Evolutionary conservation across 2,329 filamentous ascomycete species (phyloP), one percentile per base, ranked within the genome.

Genomic region (Thielaviopsis euricoi): DNA sequence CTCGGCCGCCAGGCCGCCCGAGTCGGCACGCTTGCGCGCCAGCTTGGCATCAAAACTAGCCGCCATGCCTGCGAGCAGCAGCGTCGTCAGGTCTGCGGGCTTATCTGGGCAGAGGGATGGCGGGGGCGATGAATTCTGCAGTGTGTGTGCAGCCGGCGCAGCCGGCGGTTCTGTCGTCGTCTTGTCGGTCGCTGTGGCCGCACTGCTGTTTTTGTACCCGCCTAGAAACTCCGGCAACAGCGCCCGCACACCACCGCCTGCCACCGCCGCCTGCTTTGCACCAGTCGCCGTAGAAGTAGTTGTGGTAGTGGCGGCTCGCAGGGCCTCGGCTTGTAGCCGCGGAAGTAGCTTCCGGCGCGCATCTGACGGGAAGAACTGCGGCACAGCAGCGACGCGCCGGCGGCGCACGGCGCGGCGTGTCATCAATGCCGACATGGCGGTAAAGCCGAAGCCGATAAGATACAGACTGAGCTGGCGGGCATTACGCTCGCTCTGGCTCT

Each of bases 1-100:
- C 70, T 95, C 86, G 37, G 86, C 71, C 0, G 91, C 91, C 62
- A 96, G 84, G 46, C 86, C 68, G 1, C 81, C 77, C 7, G 83
- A 82, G 65, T 84, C 85, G 26, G 81, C 76, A 51, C 74, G 52
- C 21, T 52, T 55, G 52, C 58, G 58, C 13, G 58, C 58, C n/a
- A 60, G 52, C 19, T 33, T 19, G 7, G 58, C 40, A 23, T 53
- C 43, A n/a, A 60, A 17, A 46, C 40, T 54, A 46, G 43, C 25
- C 5, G 51, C 52, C 71, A 64, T 64, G 50, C 63, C 64, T 6
- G 69, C 60, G 43, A 67, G 64, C 55, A 69, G 68, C n/a, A 62
- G 62, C 7, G 64, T 61, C 61, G 70, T 67, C 55, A 68, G 55
- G 33, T 59, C 62, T 26, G 59, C 54, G 21, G 63, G 61, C 4